Conservation (phyloP, 331 rosid genomes). For the Arachis monticola region DNA sequence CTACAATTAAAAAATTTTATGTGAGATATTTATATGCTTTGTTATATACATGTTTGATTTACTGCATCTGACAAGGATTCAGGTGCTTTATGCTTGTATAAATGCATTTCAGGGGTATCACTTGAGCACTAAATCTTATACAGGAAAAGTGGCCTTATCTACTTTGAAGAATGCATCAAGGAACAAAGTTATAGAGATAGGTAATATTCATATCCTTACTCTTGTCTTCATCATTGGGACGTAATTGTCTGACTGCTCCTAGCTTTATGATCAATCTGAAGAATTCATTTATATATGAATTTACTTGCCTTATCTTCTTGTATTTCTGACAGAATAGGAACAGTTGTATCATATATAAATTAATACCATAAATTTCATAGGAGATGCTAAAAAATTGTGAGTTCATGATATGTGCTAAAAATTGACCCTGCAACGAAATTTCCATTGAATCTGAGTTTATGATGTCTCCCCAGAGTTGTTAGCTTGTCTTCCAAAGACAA, state of each 20-base stretch:
- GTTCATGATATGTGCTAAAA: slow-evolving; percentile 20
- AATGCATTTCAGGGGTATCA: slow-evolving; percentile 70
- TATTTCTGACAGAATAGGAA: slow-evolving; percentile 8
- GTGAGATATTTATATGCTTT: slow-evolving; percentile 53
- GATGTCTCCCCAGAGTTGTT: slow-evolving; percentile 7
- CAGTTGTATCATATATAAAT: slow-evolving; percentile 3
- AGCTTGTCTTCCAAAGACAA: slow-evolving; percentile 17
- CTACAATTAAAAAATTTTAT: slow-evolving; percentile 54
- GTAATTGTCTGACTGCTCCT: slow-evolving; percentile 16
- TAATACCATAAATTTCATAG: slow-evolving; percentile 30
- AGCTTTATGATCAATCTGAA: slow-evolving; percentile 24
- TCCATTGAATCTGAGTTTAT: slow-evolving; percentile 29
- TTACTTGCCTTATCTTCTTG: background rate
- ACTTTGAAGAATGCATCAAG: slow-evolving; percentile 75
- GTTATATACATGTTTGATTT: slow-evolving; percentile 28
- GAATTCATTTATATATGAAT: slow-evolving; percentile 33
- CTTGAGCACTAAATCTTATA: slow-evolving; percentile 66
- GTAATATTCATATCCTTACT: slow-evolving; percentile 46
- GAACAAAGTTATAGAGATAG: slow-evolving; percentile 80
- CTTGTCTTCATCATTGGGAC: slow-evolving; percentile 29
- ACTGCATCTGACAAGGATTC: slow-evolving; percentile 15
- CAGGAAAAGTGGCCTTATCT: slow-evolving; percentile 73
- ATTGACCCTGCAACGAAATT: slow-evolving; percentile 15
- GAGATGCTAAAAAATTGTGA: slow-evolving; percentile 23
- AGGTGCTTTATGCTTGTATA: slow-evolving; percentile 24